Evolutionary conservation across 2,329 filamentous ascomycete genomes (phyloP).

Genomic region (Calonectria ilicicola): DNA sequence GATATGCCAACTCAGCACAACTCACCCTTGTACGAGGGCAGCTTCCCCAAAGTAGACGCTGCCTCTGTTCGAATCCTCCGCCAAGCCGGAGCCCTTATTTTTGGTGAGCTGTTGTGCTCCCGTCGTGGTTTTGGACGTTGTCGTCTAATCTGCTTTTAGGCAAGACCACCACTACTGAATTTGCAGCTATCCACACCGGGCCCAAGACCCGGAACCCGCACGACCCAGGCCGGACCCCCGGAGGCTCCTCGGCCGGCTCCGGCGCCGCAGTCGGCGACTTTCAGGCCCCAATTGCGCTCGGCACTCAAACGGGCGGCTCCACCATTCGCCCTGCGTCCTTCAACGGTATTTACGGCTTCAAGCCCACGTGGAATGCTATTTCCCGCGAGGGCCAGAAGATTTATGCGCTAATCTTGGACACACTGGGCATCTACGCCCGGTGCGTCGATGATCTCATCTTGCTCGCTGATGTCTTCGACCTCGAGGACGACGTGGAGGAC

Average conservation of each 20-base stretch:
- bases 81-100: conserved; percentile 67
- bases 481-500: conserved; percentile 62
- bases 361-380: conserved; percentile 75
- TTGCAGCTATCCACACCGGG: conserved; percentile 67
- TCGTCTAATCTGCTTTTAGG: conserved; percentile 22
- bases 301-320: conserved; percentile 76
- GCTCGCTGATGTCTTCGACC: conserved; percentile 64
- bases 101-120: conserved; percentile 43
- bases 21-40: conserved; percentile 64
- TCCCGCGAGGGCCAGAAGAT: conserved; percentile 72
- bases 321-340: conserved; percentile 74
- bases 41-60: conserved; percentile 62
- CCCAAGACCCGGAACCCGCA: conserved; percentile 73
- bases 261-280: conserved; percentile 75
- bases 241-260: conserved; percentile 77
- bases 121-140: neutral
- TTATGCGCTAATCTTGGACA: conserved; percentile 71
- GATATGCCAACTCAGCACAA: conserved; percentile 70
- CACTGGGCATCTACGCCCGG: conserved; percentile 71
- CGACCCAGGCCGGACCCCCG: conserved; percentile 72
- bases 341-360: conserved; percentile 75
- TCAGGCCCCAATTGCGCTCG: conserved; percentile 71
- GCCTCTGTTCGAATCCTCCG: conserved; percentile 64
- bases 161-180: conserved; percentile 69
- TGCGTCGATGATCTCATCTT: conserved; percentile 70